phyloP scores from a whole-genome alignment of 148 eudicot genomes.

The Rhododendron griersonianum region DNA sequence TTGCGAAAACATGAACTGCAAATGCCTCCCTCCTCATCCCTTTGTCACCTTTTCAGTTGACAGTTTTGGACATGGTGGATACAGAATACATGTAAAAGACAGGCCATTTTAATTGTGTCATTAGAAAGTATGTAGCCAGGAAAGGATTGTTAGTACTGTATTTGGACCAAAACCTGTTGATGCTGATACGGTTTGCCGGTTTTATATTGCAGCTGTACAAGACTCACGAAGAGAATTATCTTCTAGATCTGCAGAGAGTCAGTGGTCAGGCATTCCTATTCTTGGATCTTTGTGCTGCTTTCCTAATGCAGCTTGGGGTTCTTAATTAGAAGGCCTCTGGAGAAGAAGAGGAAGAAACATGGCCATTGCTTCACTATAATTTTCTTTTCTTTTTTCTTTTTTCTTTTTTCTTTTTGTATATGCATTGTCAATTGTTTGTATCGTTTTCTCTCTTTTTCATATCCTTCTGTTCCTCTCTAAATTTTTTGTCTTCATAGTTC shows the following conservation, averaged over 20 bases:
- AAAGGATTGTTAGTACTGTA: not conserved
- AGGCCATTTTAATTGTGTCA: not conserved
- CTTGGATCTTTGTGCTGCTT: conserved; percentile 43
- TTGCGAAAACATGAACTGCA: not conserved
- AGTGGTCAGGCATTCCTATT: conserved; percentile 43
- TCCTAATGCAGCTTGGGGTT: conserved; percentile 32
- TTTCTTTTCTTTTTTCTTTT: too few species aligned
- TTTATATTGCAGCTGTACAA: conserved; percentile 37
- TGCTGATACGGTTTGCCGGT: conserved; percentile 8
- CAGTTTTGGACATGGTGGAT: not conserved
- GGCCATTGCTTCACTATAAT: not conserved
- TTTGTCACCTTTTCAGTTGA: not conserved
- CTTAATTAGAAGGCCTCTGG: conserved; percentile 1
- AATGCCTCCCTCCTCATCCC: not conserved
- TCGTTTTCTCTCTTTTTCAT: not conserved
- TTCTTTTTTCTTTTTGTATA: not conserved
- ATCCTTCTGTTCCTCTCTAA: not conserved
- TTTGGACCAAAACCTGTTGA: not conserved
- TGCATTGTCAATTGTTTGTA: not conserved
- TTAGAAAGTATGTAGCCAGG: not conserved
- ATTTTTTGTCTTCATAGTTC: not conserved
- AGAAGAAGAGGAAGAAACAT: not conserved
- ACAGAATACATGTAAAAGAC: not conserved
- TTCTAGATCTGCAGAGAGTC: conserved; percentile 47
- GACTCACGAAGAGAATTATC: conserved; percentile 31